phyloP scores from a whole-genome alignment of 2,329 filamentous ascomycete genomes.

The Onygenales sp. region DNA sequence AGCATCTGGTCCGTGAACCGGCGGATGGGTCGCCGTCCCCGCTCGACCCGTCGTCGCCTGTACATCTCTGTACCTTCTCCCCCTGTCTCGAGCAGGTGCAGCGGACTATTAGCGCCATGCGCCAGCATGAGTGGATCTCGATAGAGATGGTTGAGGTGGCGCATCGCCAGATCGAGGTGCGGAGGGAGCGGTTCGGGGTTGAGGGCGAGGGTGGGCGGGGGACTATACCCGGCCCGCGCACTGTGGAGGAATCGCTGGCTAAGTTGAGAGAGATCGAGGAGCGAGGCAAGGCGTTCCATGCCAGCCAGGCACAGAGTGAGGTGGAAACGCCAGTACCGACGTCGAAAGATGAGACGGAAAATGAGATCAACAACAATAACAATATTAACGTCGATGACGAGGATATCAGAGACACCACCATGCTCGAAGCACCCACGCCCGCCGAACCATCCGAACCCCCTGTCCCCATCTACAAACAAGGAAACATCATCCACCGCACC shows the following conservation, averaged over 20 bases:
- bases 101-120: slow-evolving; percentile 70
- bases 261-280: slow-evolving; percentile 66
- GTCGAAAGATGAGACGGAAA: slow-evolving; percentile 14
- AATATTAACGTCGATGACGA: not conserved
- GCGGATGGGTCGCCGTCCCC: slow-evolving; percentile 33
- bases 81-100: slow-evolving; percentile 96
- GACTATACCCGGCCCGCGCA: slow-evolving; percentile 55
- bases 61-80: slow-evolving; percentile 85
- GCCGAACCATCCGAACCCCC: slow-evolving; percentile 7
- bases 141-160: slow-evolving; percentile 89
- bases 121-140: slow-evolving; percentile 76
- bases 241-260: slow-evolving; percentile 68
- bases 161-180: slow-evolving; percentile 69
- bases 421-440: not conserved
- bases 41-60: slow-evolving; percentile 61
- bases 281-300: slow-evolving; percentile 57
- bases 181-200: slow-evolving; percentile 69
- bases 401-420: not conserved
- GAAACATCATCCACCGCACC: slow-evolving; percentile 66
- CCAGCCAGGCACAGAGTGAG: slow-evolving; percentile 17
- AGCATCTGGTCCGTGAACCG: slow-evolving; percentile 34
- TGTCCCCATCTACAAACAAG: slow-evolving; percentile 58
- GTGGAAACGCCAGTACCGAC: slow-evolving; percentile 13
- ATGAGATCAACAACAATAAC: slow-evolving; percentile 16
- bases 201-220: slow-evolving; percentile 59